A percentile compares a stretch with the other conserved stretches of the same genome.
These are phyloP conservation scores for Nigrospora osmanthi DNA, from an alignment of 2,329 filamentous ascomycete species.

Conservation along the genomic window DNA sequence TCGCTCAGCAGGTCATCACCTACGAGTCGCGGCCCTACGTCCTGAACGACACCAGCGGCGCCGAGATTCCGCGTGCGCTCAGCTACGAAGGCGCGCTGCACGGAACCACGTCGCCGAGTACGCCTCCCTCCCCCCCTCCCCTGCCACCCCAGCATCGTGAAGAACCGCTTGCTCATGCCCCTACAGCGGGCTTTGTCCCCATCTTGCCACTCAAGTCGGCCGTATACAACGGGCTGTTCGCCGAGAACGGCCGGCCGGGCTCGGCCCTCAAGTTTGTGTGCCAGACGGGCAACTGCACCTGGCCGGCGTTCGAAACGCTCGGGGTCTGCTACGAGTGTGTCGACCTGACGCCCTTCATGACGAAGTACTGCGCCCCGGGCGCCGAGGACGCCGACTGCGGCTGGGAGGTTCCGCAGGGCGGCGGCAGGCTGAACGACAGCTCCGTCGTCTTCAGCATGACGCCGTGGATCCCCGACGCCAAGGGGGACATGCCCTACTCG, in stretches of 20 bases:
- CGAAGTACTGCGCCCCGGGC: constrained; percentile 12
- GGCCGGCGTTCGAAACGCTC: constrained; percentile 18
- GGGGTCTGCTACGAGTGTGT: constrained; percentile 18
- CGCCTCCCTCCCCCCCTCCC: not conserved
- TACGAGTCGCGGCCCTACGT: constrained; percentile 14
- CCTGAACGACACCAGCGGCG: constrained; percentile 11
- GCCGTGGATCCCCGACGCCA: constrained; percentile 14
- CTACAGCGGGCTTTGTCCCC: constrained; percentile 18
- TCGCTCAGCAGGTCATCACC: constrained; percentile 22
- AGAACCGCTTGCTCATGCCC: not conserved
- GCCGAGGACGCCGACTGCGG: constrained; percentile 12
- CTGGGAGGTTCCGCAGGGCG: constrained; percentile 20
- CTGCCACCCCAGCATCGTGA: not conserved
- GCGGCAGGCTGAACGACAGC: constrained; percentile 12
- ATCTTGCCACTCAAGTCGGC: constrained; percentile 23
- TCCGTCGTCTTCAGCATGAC: constrained; percentile 24
- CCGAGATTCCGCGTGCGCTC: constrained; percentile 16
- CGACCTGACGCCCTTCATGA: constrained; percentile 19
- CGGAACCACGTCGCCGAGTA: constrained; percentile 13
- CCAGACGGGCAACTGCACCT: constrained; percentile 20
- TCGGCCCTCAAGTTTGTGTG: constrained; percentile 17
- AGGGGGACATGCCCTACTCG: constrained; percentile 18
- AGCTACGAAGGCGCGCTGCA: constrained; percentile 19
- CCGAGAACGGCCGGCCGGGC: constrained; percentile 20
- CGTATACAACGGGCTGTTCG: constrained; percentile 25